These are phyloP conservation scores for Apostasia ramifera DNA, from an alignment of 106 monocot genomes.

Conservation along the genomic window DNA sequence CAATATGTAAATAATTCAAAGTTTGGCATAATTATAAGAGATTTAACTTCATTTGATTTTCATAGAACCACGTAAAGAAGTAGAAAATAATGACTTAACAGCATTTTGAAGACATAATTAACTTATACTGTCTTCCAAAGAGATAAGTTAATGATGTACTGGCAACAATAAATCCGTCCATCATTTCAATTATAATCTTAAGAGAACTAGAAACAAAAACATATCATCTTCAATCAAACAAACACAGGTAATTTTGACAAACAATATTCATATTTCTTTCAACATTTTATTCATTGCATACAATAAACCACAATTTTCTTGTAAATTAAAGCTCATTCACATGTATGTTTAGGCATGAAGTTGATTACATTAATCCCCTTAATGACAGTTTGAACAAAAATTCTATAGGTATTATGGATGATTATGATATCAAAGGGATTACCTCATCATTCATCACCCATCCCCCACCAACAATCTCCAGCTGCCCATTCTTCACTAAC, in stretches of 20 bases:
- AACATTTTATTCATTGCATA: background rate
- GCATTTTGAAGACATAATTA: too few species aligned
- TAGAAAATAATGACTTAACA: too few species aligned
- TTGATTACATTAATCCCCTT: background rate
- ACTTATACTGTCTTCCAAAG: too few species aligned
- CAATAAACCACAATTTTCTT: too few species aligned
- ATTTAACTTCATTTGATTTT: too few species aligned
- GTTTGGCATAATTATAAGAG: too few species aligned
- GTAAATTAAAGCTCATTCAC: too few species aligned
- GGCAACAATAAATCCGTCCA: too few species aligned
- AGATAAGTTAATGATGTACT: too few species aligned
- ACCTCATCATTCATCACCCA: slow-evolving; percentile 99
- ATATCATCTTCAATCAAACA: background rate
- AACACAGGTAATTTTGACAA: background rate
- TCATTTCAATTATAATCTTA: background rate
- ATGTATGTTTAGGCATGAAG: background rate
- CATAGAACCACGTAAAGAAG: too few species aligned
- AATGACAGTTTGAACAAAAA: background rate
- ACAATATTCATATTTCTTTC: background rate
- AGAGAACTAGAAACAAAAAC: background rate
- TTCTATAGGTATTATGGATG: background rate
- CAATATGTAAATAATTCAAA: too few species aligned
- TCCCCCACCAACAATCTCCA: slow-evolving; percentile 96
- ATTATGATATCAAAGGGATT: background rate
- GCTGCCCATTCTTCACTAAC: slow-evolving; percentile 73